phyloP scores from a whole-genome alignment of 148 eudicot genomes.

The Polygonum aviculare region DNA sequence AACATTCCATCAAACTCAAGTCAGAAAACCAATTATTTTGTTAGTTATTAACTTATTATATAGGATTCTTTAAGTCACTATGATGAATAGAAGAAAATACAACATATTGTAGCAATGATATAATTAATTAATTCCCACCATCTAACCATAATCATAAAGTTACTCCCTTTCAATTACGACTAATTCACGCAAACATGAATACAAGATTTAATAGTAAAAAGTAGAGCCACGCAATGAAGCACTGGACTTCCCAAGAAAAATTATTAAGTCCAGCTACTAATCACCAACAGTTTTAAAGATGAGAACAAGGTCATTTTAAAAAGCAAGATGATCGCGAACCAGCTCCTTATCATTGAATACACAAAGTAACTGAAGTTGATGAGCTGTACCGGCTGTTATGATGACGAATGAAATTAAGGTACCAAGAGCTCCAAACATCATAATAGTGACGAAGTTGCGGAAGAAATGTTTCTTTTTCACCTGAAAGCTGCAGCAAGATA shows the following conservation, averaged over 20 bases:
- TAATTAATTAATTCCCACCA: not conserved
- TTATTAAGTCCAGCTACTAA: not conserved
- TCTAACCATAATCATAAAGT: not conserved
- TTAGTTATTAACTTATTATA: not conserved
- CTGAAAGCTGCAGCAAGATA: conserved; percentile 18
- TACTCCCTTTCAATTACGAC: not conserved
- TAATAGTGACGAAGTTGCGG: conserved; percentile 21
- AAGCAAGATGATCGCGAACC: not conserved
- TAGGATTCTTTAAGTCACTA: not conserved
- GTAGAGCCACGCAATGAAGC: not conserved
- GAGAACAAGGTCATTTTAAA: not conserved
- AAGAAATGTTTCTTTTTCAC: conserved; percentile 31
- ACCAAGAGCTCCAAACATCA: conserved; percentile 23
- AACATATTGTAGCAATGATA: not conserved
- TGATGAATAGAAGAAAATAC: not conserved
- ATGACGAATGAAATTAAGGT: conserved; percentile 21
- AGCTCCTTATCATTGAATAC: not conserved
- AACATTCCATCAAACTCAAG: not conserved
- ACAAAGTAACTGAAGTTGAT: not conserved
- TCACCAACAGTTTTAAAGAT: not conserved
- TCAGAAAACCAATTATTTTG: not conserved
- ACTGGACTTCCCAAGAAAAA: not conserved
- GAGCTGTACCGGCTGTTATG: conserved; percentile 19
- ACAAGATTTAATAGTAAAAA: not conserved
- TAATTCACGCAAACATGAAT: not conserved